Percentiles rank a stretch among this genome's conserved stretches.
Evolutionary conservation across 2,329 filamentous ascomycete species (phyloP).

Genomic region (Monosporascus sp.): DNA sequence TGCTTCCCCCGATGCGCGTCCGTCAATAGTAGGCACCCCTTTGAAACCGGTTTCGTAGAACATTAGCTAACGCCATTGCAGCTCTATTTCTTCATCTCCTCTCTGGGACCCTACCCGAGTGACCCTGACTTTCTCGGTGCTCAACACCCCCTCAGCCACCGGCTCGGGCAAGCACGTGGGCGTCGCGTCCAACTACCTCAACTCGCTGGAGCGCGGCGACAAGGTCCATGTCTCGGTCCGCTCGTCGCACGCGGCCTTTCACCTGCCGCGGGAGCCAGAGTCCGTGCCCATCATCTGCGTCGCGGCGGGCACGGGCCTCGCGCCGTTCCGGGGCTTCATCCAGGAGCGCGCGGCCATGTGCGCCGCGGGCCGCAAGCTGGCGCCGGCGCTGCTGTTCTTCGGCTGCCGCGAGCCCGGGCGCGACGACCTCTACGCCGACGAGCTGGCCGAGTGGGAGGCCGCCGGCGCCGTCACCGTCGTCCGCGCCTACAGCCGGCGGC

Average conservation of each 20-base stretch:
- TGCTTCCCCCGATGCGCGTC: conserved; percentile 72
- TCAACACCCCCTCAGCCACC: conserved; percentile 50
- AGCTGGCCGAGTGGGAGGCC: conserved; percentile 54
- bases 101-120: conserved; percentile 50
- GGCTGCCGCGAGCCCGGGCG: conserved; percentile 51
- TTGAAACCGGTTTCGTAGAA: not conserved
- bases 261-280: conserved; percentile 40
- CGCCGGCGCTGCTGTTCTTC: conserved; percentile 59
- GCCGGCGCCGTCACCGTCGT: conserved; percentile 56
- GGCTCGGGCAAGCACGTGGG: conserved; percentile 48
- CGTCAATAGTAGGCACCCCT: conserved; percentile 65
- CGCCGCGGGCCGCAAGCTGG: conserved; percentile 46
- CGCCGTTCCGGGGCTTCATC: conserved; percentile 59
- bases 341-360: conserved; percentile 54
- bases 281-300: conserved; percentile 47
- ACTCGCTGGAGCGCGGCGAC: conserved; percentile 38
- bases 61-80: conserved; percentile 17
- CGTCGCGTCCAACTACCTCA: conserved; percentile 57
- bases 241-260: conserved; percentile 36
- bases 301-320: conserved; percentile 50
- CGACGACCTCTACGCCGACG: conserved; percentile 57
- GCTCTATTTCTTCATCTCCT: conserved; percentile 70
- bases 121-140: conserved; percentile 64
- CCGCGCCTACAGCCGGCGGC: conserved; percentile 51
- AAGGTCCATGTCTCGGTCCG: conserved; percentile 35